Base-by-base conservation (phyloP, 2,329 filamentous ascomycete genomes). In the Penicillium nordicum region DNA sequence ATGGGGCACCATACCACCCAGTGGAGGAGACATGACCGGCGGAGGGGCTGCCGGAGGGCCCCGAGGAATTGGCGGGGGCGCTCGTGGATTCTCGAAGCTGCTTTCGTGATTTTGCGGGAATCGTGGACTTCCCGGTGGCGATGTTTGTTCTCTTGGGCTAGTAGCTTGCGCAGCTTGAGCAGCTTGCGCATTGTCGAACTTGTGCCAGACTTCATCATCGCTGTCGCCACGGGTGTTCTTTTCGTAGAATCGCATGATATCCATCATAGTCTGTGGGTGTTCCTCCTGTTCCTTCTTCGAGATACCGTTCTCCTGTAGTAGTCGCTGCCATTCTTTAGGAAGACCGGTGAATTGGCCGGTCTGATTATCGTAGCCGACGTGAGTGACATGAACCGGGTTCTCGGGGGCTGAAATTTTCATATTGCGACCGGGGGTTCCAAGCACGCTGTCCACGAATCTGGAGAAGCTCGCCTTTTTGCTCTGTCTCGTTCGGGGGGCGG, bases 171-270 rank as follows among this genome's bases (percentile, higher is more conserved):
- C 91, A 77, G 47, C 47, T 50, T 50, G 47, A n/a, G 49, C 38
- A 27, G 38, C 38, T 36, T 51, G 86, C 51, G 89, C 91, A 77
- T 96, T 87, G 68, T 95, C 91, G 73, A 99, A 97, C 74, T 99
- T 99, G 74, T 97, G 92, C 80, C 94, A 90, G 55, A 94, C 88
- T 67, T 90, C 89, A 69, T 96, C 90, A 71, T 97, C 91, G 59
- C 86, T 85, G 57, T 85, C 86, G 66, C 82, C 84, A 66, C 93
- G 90, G 27, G 90, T 88, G 62, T 91, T 96, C 77, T 96, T 93
- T 74, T 97, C 95, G 81, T 96, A 97, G 73, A 97, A 97, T 57
- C 88, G 90, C 76, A 99, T 88, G 67, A 99, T 94, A 73, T 97
- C 90, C 70, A 95, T 88, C 77, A 97, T 92, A 57, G 93, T 92